Conservation (phyloP, 2,329 filamentous ascomycete genomes). For the Pseudocercospora fijiensis region DNA sequence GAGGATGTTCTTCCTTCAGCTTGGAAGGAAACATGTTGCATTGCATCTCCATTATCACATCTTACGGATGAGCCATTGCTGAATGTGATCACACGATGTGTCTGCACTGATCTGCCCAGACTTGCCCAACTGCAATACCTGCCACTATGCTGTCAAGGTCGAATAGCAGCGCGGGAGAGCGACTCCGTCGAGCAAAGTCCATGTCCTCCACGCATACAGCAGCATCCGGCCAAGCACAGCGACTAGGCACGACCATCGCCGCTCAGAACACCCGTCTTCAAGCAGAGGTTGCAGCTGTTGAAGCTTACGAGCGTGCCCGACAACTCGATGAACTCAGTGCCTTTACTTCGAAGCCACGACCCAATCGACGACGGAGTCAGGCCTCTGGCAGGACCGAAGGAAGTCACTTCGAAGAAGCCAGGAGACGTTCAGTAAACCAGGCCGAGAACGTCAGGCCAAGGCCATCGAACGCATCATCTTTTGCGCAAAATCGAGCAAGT, state of each 20-base stretch:
- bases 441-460: slow-evolving; percentile 5
- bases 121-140: neutral
- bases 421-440: slow-evolving; percentile 22
- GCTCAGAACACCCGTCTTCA: slow-evolving; percentile 56
- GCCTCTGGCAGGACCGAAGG: slow-evolving; percentile 34
- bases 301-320: slow-evolving; percentile 59
- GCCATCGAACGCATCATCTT: slow-evolving; percentile 3
- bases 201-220: slow-evolving; percentile 42
- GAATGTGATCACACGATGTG: neutral
- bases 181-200: slow-evolving; percentile 38
- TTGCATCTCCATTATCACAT: neutral
- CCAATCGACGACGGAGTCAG: slow-evolving; percentile 30
- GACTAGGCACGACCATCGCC: slow-evolving; percentile 27
- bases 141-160: slow-evolving; percentile 37
- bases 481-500: slow-evolving; percentile 6
- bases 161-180: slow-evolving; percentile 35
- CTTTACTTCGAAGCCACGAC: slow-evolving; percentile 17
- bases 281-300: slow-evolving; percentile 61
- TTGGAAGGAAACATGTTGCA: neutral
- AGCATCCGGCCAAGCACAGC: slow-evolving; percentile 23
- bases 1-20: neutral
- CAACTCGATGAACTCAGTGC: slow-evolving; percentile 38
- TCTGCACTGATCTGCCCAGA: neutral
- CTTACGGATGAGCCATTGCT: neutral
- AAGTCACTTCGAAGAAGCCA: slow-evolving; percentile 38